phyloP scores from a whole-genome alignment of 345 rosid species.

The Pugionium cornutum region DNA sequence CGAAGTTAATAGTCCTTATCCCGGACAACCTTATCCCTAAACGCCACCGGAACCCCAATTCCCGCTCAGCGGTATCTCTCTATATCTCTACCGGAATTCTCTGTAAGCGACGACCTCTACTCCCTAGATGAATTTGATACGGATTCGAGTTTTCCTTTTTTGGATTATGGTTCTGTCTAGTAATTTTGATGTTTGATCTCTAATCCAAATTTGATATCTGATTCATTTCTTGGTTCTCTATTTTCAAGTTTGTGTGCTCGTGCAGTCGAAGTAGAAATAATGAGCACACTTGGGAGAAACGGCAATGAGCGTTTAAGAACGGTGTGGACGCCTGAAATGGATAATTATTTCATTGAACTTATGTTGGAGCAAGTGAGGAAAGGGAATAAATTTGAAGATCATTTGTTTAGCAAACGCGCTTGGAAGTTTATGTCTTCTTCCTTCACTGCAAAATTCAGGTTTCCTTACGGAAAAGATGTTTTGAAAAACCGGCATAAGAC shows the following conservation, averaged over 20 bases:
- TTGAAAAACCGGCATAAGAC: slow-evolving; percentile 73
- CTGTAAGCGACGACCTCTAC: slow-evolving; percentile 23
- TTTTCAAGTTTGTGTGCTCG: background rate
- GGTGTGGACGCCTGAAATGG: slow-evolving; percentile 89
- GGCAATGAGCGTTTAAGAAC: slow-evolving; percentile 61
- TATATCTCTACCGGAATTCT: slow-evolving; percentile 17
- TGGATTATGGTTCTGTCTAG: background rate
- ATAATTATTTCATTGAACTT: slow-evolving; percentile 68
- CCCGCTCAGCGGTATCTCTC: slow-evolving; percentile 10
- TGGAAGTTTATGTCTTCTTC: slow-evolving; percentile 75
- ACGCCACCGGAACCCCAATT: slow-evolving; percentile 35
- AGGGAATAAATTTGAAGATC: slow-evolving; percentile 75
- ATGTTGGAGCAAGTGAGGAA: slow-evolving; percentile 68
- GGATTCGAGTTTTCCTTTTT: background rate
- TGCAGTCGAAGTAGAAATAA: slow-evolving; percentile 1
- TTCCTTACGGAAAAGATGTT: slow-evolving; percentile 66
- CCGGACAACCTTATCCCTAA: slow-evolving; percentile 50
- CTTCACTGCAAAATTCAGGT: slow-evolving; percentile 65
- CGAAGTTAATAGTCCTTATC: slow-evolving; percentile 26
- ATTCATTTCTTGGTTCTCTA: background rate
- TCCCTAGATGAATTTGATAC: background rate
- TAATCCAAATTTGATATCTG: background rate
- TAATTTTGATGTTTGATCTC: background rate
- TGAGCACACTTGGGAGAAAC: slow-evolving; percentile 16
- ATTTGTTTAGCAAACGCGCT: slow-evolving; percentile 73